Evolutionary conservation across 2,329 filamentous ascomycete species (phyloP).

Genomic region (Claviceps cyperi): DNA sequence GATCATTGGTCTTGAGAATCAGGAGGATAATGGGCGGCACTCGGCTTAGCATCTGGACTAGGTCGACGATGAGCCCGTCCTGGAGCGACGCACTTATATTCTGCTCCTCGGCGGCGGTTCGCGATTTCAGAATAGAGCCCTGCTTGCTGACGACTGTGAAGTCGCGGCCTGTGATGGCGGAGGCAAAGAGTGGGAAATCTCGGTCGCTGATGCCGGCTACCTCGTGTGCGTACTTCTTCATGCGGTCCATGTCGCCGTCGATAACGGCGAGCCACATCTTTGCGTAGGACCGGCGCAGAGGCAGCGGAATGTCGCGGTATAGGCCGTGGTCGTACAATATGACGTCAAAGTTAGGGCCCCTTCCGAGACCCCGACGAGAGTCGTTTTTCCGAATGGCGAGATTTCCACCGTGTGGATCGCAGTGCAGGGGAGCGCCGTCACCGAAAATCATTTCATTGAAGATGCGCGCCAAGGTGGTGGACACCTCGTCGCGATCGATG

Average conservation of each 20-base stretch:
- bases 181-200: constrained; percentile 89
- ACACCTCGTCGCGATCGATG: constrained; percentile 92
- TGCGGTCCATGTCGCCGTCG: constrained; percentile 68
- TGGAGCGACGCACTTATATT: constrained; percentile 72
- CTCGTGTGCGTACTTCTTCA: constrained; percentile 80
- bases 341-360: constrained; percentile 72
- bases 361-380: constrained; percentile 31
- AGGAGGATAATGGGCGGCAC: constrained; percentile 86
- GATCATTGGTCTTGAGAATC: constrained; percentile 94
- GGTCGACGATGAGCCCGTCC: constrained; percentile 74
- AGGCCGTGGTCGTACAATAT: constrained; percentile 94
- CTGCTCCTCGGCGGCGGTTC: constrained; percentile 67
- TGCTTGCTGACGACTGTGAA: constrained; percentile 58
- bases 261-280: constrained; percentile 97
- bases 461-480: constrained; percentile 73
- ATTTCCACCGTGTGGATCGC: constrained; percentile 93
- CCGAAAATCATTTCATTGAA: constrained; percentile 99
- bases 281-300: constrained; percentile 72
- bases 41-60: constrained; percentile 75
- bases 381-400: constrained; percentile 76
- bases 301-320: constrained; percentile 77
- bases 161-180: constrained; percentile 88
- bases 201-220: constrained; percentile 80
- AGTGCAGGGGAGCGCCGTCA: constrained; percentile 74
- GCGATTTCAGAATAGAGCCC: constrained; percentile 39